These are phyloP conservation scores for Daldinia decipiens DNA, from an alignment of 495 filamentous ascomycete species.

Conservation along the genomic window DNA sequence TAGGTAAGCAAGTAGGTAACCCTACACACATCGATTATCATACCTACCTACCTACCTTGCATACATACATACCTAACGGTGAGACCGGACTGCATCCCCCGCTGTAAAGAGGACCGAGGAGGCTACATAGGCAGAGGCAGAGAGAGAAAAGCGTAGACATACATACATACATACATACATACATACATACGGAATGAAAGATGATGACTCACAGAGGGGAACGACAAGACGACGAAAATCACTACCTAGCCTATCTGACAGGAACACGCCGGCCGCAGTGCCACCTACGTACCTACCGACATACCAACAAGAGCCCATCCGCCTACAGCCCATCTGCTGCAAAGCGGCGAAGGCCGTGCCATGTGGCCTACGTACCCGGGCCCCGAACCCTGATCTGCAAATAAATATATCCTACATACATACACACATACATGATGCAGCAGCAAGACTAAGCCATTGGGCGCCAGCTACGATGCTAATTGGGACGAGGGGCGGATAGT, in stretches of 20 bases:
- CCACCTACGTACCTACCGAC: constrained; percentile 31
- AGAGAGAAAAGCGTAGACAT: background rate
- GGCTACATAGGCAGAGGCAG: background rate
- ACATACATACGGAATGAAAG: background rate
- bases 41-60: no score
- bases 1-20: background rate
- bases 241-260: constrained; percentile 37
- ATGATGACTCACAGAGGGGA: constrained; percentile 28
- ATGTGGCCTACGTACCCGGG: constrained; percentile 33
- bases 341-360: constrained; percentile 40
- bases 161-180: background rate
- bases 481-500: constrained; percentile 13
- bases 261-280: constrained; percentile 36
- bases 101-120: constrained; percentile 7
- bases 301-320: constrained; percentile 13
- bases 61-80: constrained; percentile 6
- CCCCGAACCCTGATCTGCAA: constrained; percentile 41
- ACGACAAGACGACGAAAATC: constrained; percentile 22
- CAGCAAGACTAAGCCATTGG: constrained; percentile 23
- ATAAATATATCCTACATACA: constrained; percentile 40
- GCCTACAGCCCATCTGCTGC: constrained; percentile 4
- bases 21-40: background rate
- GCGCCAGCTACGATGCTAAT: constrained; percentile 21
- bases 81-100: constrained; percentile 9
- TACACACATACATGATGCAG: constrained; percentile 6